phyloP scores from a whole-genome alignment of 768 basidiomycete species.

The Candolleomyces aberdarensis region DNA sequence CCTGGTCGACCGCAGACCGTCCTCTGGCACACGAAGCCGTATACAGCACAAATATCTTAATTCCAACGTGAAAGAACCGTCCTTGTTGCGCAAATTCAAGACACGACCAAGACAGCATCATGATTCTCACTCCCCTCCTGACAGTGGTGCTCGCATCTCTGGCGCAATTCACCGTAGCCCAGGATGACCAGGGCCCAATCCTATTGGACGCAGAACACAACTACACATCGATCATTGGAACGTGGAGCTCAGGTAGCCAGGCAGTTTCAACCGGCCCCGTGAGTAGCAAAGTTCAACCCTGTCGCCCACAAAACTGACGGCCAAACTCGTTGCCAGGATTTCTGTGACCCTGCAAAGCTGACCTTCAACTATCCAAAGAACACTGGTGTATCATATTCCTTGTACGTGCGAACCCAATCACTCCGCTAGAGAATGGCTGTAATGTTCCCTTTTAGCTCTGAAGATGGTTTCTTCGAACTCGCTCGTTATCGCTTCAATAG shows the following conservation, averaged over 20 bases:
- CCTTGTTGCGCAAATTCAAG: neutral
- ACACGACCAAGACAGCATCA: constrained; percentile 21
- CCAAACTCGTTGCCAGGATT: constrained; percentile 46
- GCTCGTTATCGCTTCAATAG: constrained; percentile 85
- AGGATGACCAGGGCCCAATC: constrained; percentile 29
- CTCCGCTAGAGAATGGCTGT: constrained; percentile 5
- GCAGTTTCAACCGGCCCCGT: constrained; percentile 81
- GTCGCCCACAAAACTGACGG: constrained; percentile 9
- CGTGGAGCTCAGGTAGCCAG: constrained; percentile 82
- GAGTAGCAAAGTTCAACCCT: constrained; percentile 32
- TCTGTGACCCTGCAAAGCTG: constrained; percentile 79
- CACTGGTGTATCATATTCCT: constrained; percentile 86
- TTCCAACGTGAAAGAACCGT: neutral
- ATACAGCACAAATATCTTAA: neutral
- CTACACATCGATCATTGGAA: constrained; percentile 67
- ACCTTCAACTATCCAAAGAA: constrained; percentile 82
- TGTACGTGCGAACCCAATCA: constrained; percentile 52
- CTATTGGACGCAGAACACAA: constrained; percentile 52
- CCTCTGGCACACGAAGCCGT: neutral
- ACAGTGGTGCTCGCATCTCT: constrained; percentile 37
- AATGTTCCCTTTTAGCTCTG: constrained; percentile 43
- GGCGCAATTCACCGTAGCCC: constrained; percentile 30
- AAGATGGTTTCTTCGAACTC: constrained; percentile 80
- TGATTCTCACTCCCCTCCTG: constrained; percentile 39
- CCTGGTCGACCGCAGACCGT: too few species aligned